Conservation (phyloP, 1,284 basidiomycete genomes). For the Apiotrichum mycotoxinovorans region DNA sequence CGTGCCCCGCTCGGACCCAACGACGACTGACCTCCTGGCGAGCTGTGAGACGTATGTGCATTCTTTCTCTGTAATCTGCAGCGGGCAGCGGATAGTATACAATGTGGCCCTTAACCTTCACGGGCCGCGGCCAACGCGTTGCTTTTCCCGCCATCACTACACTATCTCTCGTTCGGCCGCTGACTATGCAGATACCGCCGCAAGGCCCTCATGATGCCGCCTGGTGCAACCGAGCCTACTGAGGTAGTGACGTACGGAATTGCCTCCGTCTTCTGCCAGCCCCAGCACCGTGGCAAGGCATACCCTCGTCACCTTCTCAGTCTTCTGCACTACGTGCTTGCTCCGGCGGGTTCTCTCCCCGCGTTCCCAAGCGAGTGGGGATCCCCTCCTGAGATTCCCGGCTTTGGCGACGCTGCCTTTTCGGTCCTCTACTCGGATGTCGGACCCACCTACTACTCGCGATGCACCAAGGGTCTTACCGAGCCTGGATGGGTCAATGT, state of each 20-base stretch:
- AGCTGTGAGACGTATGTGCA: conserved; percentile 31
- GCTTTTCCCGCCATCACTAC: no score
- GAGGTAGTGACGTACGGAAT: conserved; percentile 31
- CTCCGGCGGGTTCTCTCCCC: conserved; percentile 12
- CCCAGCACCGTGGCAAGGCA: conserved; percentile 29
- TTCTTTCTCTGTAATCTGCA: neutral
- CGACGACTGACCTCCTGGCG: conserved; percentile 28
- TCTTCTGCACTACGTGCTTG: conserved; percentile 33
- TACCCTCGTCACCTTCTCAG: conserved; percentile 35
- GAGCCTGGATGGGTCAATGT: conserved; percentile 11
- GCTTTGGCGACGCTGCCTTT: conserved; percentile 14
- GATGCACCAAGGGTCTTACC: conserved; percentile 15
- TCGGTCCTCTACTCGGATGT: conserved; percentile 38
- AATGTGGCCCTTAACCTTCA: no score
- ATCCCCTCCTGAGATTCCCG: conserved; percentile 10
- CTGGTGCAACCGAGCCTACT: conserved; percentile 13
- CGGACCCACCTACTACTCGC: conserved; percentile 32
- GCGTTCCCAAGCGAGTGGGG: conserved; percentile 29
- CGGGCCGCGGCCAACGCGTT: no score
- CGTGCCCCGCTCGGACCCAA: conserved; percentile 21
- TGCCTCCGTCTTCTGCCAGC: conserved; percentile 34
- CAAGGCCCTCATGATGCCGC: conserved; percentile 14
- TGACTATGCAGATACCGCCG: conserved; percentile 26
- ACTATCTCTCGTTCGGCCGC: neutral
- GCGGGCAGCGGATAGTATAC: no score